Evolutionary conservation across 805 yeast genomes (phyloP), one percentile per base, ranked within the genome.

Genomic region (Torulaspora delbrueckii): DNA sequence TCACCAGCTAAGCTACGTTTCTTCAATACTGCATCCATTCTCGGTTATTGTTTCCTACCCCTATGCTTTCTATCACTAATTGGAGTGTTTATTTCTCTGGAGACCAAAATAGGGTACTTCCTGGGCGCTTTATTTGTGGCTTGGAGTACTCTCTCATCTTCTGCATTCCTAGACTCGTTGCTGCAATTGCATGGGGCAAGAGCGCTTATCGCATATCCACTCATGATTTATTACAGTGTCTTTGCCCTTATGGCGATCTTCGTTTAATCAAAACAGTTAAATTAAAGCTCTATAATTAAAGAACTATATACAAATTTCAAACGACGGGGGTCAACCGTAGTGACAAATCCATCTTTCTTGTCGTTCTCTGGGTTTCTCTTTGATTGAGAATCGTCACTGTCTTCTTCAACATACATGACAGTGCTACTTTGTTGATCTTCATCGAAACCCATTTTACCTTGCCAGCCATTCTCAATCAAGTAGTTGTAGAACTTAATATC

Each of bases 191-290:
- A 82, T 42, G 86, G 89, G 56, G 96, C 91, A 52, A 80, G 99
- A 59, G 82, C 85, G 4, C 76, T 93, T 51, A 84, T 93, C 48
- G 99, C 97, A 1, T 93, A 93, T 61, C 99, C 99, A 1, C 73
- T 93, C 58, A 82, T 85, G 10, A 79, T 93, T 70, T 91, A 91
- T 63, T 93, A 93, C 73, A 81, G 90, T 46, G 90, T 91, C 2
- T 93, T 93, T 74, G 96, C 97, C 26, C 74, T 93, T 55, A 89
- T 93, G 95, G 95, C 96, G 1, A 84, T 93, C 27, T 93, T 93
- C 62, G 90, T 78, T 8, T 60, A 37, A 37, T 4, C 27, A 14
- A 5, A 24, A 13, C 28, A 24, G 7, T 14, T 24, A 19, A 8
- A 36, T 36, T 23, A 24, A 36, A 36, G 12, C 19, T 22, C 13